These are phyloP conservation scores for Neoconidiobolus thromboides DNA, from an alignment of 371 early-diverging fungal genomes.

Conservation along the genomic window DNA sequence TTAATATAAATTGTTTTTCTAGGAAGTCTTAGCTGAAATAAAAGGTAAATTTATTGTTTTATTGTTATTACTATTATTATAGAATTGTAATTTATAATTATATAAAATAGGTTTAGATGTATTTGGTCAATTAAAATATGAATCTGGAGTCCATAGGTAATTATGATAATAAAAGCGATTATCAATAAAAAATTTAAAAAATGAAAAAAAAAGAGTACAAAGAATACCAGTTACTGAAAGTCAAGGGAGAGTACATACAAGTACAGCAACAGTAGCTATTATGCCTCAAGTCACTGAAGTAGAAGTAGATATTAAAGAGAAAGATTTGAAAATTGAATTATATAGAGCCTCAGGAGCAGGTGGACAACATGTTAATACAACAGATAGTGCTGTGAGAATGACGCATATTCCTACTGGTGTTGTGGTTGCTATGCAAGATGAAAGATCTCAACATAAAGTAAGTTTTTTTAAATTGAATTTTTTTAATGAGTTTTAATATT, in stretches of 20 bases:
- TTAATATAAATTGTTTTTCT: neutral
- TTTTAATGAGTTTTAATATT: neutral
- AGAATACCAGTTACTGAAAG: conserved; percentile 67
- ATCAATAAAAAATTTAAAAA: neutral
- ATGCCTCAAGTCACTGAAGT: conserved; percentile 58
- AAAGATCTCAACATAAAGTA: conserved; percentile 68
- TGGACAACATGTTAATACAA: conserved; percentile 89
- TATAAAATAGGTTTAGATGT: conserved; percentile 38
- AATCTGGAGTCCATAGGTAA: conserved; percentile 58
- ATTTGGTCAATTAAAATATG: conserved; percentile 55
- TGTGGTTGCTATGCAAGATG: conserved; percentile 73
- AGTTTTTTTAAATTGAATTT: neutral
- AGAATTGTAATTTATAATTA: neutral
- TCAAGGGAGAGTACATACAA: conserved; percentile 68
- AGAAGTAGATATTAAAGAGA: conserved; percentile 40
- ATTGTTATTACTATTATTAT: neutral
- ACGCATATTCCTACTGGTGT: conserved; percentile 85
- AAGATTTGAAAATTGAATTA: conserved; percentile 54
- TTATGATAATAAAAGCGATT: neutral
- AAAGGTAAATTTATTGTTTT: neutral
- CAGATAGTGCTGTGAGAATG: conserved; percentile 85
- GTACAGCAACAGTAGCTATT: conserved; percentile 70
- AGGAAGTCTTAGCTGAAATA: neutral
- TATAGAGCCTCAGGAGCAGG: conserved; percentile 67
- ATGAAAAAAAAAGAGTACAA: conserved; percentile 31